These are phyloP conservation scores for Lizonia empirigonia DNA, from an alignment of 2,329 filamentous ascomycete genomes.

Conservation along the genomic window DNA sequence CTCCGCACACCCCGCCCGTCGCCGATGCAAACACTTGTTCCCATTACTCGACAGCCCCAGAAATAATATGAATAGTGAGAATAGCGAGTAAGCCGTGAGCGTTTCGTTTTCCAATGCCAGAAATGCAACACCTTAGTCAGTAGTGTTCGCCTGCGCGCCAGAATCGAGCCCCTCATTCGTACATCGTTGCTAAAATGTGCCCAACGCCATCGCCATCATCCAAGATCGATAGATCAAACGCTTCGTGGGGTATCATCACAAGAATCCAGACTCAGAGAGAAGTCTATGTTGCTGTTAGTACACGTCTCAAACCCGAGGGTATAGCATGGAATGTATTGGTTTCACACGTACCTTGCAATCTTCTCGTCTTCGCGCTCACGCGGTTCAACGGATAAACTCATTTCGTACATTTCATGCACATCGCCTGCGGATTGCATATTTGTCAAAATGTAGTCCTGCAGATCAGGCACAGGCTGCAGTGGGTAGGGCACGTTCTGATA, in stretches of 20 bases:
- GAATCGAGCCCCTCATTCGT: slow-evolving; percentile 8
- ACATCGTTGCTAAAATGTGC: slow-evolving; percentile 11
- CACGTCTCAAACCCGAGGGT: slow-evolving; percentile 3
- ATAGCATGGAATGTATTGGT: slow-evolving; percentile 16
- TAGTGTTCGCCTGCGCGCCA: slow-evolving; percentile 7
- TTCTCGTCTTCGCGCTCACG: slow-evolving; percentile 98
- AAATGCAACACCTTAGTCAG: slow-evolving; percentile 11
- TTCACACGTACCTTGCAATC: slow-evolving; percentile 81
- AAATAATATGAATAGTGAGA: background rate
- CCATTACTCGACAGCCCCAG: background rate
- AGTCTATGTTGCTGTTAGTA: slow-evolving; percentile 47
- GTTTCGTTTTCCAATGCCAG: slow-evolving; percentile 12
- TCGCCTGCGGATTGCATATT: slow-evolving; percentile 96
- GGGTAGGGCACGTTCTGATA: slow-evolving; percentile 98
- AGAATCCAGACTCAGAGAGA: slow-evolving; percentile 61
- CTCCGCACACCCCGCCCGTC: background rate
- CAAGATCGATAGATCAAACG: slow-evolving; percentile 28
- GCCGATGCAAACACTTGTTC: background rate
- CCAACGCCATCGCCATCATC: slow-evolving; percentile 19
- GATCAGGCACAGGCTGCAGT: slow-evolving; percentile 83
- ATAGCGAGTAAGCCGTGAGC: background rate
- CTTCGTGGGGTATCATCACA: slow-evolving; percentile 53
- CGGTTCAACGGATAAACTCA: slow-evolving; percentile 90
- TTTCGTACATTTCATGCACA: slow-evolving; percentile 99
- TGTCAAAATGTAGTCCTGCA: slow-evolving; percentile 95